phyloP scores from a whole-genome alignment of 108 stramenopile genomes.

The Discostella stelligeroides region DNA sequence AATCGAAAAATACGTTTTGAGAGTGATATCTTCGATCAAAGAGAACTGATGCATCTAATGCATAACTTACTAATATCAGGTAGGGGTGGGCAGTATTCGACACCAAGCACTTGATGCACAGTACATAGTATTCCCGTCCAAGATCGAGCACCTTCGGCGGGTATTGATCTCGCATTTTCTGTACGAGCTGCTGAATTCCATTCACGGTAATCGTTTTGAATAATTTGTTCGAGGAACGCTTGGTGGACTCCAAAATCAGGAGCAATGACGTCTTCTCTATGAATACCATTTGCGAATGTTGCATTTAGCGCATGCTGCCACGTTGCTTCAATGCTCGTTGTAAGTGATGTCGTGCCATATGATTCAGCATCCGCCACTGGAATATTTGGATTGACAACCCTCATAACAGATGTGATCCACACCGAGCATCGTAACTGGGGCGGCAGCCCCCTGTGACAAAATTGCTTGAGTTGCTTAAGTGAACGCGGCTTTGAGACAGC shows the following conservation, averaged over 20 bases:
- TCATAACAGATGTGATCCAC: slow-evolving; percentile 76
- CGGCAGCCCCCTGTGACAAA: slow-evolving; percentile 70
- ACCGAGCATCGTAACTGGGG: slow-evolving; percentile 75
- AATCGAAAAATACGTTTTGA: not conserved
- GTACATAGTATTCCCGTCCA: slow-evolving; percentile 57
- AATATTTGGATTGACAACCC: slow-evolving; percentile 64
- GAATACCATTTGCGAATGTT: slow-evolving; percentile 34
- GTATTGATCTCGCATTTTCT: slow-evolving; percentile 1
- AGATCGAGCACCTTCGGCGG: slow-evolving; percentile 24
- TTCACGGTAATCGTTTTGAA: slow-evolving; percentile 27
- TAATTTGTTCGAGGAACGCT: slow-evolving; percentile 28
- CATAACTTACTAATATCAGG: slow-evolving; percentile 54
- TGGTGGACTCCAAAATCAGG: slow-evolving; percentile 49
- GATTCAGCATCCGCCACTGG: slow-evolving; percentile 51
- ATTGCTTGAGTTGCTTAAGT: slow-evolving; percentile 42
- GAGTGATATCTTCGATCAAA: not conserved
- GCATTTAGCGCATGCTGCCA: slow-evolving; percentile 55
- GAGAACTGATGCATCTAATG: not conserved
- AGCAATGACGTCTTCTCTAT: slow-evolving; percentile 34
- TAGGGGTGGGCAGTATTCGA: slow-evolving; percentile 72
- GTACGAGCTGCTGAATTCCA: slow-evolving; percentile 7
- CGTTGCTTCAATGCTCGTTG: slow-evolving; percentile 31
- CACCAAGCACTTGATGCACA: slow-evolving; percentile 59
- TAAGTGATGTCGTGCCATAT: slow-evolving; percentile 65
- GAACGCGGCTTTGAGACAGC: not conserved